Evolutionary conservation across 257 asterid species (phyloP).

Genomic region (Fraxinus anomala): DNA sequence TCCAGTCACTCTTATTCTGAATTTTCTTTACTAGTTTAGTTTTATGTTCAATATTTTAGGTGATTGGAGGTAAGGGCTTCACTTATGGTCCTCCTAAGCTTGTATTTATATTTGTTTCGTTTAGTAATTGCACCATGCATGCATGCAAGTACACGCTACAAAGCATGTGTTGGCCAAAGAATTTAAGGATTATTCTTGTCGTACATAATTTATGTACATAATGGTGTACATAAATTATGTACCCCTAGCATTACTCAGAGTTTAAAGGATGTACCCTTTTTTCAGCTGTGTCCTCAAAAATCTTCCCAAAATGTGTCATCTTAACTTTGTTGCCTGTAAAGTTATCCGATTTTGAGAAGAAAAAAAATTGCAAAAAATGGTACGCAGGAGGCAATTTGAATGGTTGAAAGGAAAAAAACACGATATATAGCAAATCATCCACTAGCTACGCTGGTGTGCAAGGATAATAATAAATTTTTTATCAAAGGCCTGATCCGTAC

Average conservation of each 20-base stretch:
- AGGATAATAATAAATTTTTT: background rate
- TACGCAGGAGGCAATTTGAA: background rate
- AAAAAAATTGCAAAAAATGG: background rate
- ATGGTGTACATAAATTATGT: no score
- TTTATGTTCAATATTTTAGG: no score
- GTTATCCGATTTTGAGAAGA: no score
- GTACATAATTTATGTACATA: no score
- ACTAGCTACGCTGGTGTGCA: background rate
- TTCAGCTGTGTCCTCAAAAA: slow-evolving; percentile 21
- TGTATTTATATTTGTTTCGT: no score
- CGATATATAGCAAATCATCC: background rate
- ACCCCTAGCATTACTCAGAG: no score
- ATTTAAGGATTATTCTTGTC: no score
- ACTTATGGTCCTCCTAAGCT: no score
- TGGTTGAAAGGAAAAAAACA: background rate
- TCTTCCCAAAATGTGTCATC: slow-evolving; percentile 19
- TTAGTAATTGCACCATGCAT: slow-evolving; percentile 17
- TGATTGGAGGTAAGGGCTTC: no score
- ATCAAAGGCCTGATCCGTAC: background rate
- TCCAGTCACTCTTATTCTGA: no score
- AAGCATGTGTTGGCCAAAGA: background rate
- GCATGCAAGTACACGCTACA: background rate
- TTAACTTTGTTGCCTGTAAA: slow-evolving; percentile 28
- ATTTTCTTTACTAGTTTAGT: no score
- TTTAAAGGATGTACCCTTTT: slow-evolving; percentile 14